Conservation (phyloP, 305 asterid genomes). For the Fraxinus ornus region DNA sequence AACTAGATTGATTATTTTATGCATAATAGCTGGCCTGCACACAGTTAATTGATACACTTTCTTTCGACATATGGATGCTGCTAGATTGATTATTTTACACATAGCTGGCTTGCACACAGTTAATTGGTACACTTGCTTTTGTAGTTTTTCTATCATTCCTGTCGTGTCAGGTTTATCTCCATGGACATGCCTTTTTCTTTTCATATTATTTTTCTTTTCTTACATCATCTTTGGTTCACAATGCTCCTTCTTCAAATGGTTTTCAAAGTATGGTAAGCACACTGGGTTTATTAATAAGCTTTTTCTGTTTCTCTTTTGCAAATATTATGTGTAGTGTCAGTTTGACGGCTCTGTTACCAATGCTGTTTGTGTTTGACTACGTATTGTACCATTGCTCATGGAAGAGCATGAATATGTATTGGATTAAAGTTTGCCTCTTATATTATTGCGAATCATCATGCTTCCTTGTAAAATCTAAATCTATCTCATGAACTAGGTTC, state of each 20-base stretch:
- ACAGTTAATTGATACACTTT: neutral
- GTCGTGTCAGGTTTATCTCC: constrained; percentile 14
- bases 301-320: constrained; percentile 13
- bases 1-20: constrained; percentile 22
- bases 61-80: constrained; percentile 9
- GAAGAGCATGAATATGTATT: constrained; percentile 6
- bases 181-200: constrained; percentile 5
- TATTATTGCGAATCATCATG: constrained; percentile 16
- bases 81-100: constrained; percentile 22
- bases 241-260: constrained; percentile 19
- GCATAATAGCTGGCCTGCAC: neutral
- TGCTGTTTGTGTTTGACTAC: neutral
- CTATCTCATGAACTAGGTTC: constrained; percentile 55
- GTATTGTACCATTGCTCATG: constrained; percentile 24
- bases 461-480: constrained; percentile 26
- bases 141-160: constrained; percentile 16
- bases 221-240: constrained; percentile 19
- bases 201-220: neutral
- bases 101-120: constrained; percentile 18
- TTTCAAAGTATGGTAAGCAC: constrained; percentile 18
- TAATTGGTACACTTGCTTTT: constrained; percentile 12
- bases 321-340: constrained; percentile 6
- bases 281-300: neutral
- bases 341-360: constrained; percentile 6
- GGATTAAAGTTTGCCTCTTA: constrained; percentile 16